Percentiles rank a stretch among this genome's conserved stretches.
Evolutionary conservation across 129 eudicot genomes (phyloP).

Genomic region (Pittosporum tobira): DNA sequence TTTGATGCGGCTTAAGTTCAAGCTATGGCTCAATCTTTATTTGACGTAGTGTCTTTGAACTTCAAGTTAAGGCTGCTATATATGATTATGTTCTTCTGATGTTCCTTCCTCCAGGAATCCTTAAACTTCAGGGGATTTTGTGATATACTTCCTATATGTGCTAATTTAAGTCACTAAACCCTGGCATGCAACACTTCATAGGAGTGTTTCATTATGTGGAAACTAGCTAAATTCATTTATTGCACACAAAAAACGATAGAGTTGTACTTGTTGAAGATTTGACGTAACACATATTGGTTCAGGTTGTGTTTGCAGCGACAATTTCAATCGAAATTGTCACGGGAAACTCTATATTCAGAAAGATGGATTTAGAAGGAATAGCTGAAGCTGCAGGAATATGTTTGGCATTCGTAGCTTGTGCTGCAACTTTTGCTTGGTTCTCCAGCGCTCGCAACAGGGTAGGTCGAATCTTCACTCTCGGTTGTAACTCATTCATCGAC

Average conservation of each 20-base stretch:
- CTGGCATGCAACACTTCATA: too few species aligned
- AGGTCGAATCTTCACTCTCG: slow-evolving; percentile 47
- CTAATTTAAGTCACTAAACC: too few species aligned
- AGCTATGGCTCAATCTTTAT: too few species aligned
- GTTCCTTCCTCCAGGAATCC: too few species aligned
- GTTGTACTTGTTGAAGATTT: neutral
- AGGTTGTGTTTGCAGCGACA: slow-evolving; percentile 86
- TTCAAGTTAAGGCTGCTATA: too few species aligned
- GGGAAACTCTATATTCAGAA: slow-evolving; percentile 74
- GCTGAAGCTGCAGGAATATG: slow-evolving; percentile 68
- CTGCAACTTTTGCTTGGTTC: slow-evolving; percentile 76
- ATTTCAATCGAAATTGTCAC: slow-evolving; percentile 57
- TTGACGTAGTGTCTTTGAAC: too few species aligned
- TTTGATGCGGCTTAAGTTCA: too few species aligned
- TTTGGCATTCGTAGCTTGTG: slow-evolving; percentile 54
- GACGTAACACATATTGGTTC: neutral
- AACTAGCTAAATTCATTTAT: too few species aligned
- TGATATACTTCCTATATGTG: neutral
- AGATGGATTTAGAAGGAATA: slow-evolving; percentile 68
- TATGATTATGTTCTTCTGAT: too few species aligned
- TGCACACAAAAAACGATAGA: too few species aligned
- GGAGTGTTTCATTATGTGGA: too few species aligned
- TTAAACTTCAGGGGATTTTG: neutral
- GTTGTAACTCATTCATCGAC: slow-evolving; percentile 77
- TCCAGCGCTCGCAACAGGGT: slow-evolving; percentile 67